Conservation (phyloP, 129 eudicot species). For the Cynara cardunculus region DNA sequence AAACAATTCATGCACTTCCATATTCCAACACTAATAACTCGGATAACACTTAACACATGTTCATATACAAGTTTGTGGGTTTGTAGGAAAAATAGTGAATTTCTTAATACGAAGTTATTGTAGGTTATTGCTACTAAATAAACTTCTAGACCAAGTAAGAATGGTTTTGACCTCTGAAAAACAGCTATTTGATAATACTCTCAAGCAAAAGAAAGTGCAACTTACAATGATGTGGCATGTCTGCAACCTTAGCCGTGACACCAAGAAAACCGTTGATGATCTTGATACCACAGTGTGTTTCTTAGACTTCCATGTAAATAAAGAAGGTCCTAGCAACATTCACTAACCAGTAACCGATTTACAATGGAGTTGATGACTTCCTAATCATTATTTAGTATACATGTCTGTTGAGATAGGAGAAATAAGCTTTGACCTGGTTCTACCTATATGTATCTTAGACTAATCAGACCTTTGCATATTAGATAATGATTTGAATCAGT, state of each 20-base stretch:
- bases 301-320: not conserved
- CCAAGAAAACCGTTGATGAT: constrained; percentile 70
- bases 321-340: not conserved
- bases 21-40: not conserved
- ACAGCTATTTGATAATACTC: not conserved
- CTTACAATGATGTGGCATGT: constrained; percentile 94
- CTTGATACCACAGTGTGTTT: not conserved
- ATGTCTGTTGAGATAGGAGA: too few species aligned
- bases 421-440: not conserved
- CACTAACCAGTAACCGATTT: not conserved
- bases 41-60: not conserved
- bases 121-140: not conserved
- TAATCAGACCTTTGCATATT: too few species aligned
- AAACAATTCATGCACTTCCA: not conserved
- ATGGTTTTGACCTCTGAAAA: not conserved
- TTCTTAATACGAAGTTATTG: not conserved
- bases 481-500: too few species aligned
- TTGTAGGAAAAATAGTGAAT: not conserved
- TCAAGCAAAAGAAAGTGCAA: constrained; percentile 12
- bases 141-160: not conserved
- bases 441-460: not conserved
- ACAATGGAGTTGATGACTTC: too few species aligned
- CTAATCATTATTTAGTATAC: too few species aligned
- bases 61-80: not conserved
- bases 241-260: constrained; percentile 76